A percentile compares a stretch with the other conserved stretches of the same genome.
phyloP scores from a whole-genome alignment of 208 protist species.

The Acanthamoeba triangularis region DNA sequence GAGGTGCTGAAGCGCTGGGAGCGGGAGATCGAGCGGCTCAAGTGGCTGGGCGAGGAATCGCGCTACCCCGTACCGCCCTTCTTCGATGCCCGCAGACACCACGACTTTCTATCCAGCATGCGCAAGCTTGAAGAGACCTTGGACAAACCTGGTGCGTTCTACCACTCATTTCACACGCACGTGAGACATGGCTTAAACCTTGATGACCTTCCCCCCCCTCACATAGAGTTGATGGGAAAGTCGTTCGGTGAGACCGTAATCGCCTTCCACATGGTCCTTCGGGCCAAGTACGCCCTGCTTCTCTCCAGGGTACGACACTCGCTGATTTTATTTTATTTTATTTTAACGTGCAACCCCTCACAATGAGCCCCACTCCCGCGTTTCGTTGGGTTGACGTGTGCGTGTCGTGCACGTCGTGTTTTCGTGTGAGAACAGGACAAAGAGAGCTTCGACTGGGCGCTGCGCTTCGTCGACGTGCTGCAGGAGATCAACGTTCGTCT shows the following conservation, averaged over 20 bases:
- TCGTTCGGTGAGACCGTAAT: constrained; percentile 1
- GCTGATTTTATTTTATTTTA: not conserved
- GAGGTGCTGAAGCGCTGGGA: not conserved
- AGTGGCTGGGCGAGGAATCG: constrained; percentile 11
- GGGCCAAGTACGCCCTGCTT: constrained; percentile 2
- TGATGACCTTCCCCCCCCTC: no score
- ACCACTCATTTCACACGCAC: not conserved
- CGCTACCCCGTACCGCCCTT: not conserved
- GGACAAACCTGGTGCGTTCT: not conserved
- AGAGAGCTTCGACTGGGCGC: not conserved
- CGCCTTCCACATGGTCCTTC: not conserved
- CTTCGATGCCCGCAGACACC: not conserved
- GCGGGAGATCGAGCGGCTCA: constrained; percentile 3
- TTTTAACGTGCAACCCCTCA: not conserved
- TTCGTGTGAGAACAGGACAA: not conserved
- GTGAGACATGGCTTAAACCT: not conserved
- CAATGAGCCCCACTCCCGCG: not conserved
- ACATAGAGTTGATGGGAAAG: not conserved
- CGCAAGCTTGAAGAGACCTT: constrained; percentile 5
- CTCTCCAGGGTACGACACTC: not conserved
- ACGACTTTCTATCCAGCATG: not conserved
- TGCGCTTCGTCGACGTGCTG: constrained; percentile 29
- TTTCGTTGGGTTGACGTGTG: not conserved
- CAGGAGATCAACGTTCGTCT: constrained; percentile 1
- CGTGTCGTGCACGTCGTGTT: no score